Conservation (phyloP, 1,284 basidiomycete genomes). For the Lentinula novae-zelandiae region DNA sequence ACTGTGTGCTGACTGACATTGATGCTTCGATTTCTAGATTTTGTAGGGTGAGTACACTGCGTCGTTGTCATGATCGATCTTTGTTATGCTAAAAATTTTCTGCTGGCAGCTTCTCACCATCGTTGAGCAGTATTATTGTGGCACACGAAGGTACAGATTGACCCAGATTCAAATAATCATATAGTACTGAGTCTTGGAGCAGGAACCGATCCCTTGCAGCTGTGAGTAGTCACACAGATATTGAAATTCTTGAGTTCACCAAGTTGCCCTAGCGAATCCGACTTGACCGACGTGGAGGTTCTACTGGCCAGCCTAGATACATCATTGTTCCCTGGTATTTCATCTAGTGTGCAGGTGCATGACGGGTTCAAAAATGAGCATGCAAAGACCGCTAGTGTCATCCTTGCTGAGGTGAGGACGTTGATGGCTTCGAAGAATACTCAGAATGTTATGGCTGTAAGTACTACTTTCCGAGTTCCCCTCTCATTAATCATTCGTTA, state of each 20-base stretch:
- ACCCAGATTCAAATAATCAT: constrained; percentile 4
- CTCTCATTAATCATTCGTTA: not conserved
- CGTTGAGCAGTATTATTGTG: constrained; percentile 44
- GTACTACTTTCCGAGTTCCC: constrained; percentile 13
- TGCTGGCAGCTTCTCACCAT: constrained; percentile 45
- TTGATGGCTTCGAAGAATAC: constrained; percentile 31
- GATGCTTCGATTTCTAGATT: not conserved
- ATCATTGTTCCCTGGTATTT: constrained; percentile 45
- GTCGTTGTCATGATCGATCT: not conserved
- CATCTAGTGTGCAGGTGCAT: constrained; percentile 37
- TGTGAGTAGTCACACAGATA: constrained; percentile 26
- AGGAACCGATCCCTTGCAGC: constrained; percentile 20
- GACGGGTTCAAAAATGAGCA: constrained; percentile 47
- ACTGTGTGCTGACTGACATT: not conserved
- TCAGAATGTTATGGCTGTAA: constrained; percentile 31
- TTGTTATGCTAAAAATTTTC: not conserved
- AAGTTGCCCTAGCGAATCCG: constrained; percentile 30
- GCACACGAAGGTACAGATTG: constrained; percentile 52
- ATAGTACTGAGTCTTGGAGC: not conserved
- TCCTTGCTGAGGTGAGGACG: constrained; percentile 35
- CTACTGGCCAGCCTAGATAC: constrained; percentile 31
- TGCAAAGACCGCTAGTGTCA: constrained; percentile 32
- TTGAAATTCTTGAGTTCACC: not conserved
- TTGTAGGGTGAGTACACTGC: not conserved
- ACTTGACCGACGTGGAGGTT: constrained; percentile 46